Evolutionary conservation across 176 grass and related monocot species (phyloP), one percentile per base, ranked within the genome.

Genomic region (Saccharum spontaneum): DNA sequence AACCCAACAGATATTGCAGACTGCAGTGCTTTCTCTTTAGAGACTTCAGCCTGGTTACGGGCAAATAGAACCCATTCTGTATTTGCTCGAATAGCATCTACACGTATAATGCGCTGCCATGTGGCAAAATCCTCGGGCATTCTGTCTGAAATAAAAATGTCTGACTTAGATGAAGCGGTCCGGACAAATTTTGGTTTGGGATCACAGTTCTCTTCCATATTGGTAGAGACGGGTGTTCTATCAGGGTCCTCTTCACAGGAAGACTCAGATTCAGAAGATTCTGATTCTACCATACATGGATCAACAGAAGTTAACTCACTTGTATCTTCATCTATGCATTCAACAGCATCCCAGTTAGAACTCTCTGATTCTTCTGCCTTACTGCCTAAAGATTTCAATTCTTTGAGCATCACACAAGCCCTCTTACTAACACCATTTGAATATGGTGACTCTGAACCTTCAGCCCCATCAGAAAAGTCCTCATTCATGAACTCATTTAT

Each of bases 41-140:
- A 89, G 7, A 94, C 26, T 87, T 87, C 75, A 85, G 88, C 86
- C 71, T 93, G 93, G 74, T 73, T 87, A 67, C 81, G 88, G n/a
- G 89, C 87, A 76, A 88, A 88, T 15, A 92, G 55, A 69, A 85
- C 74, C 95, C 95, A 98, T 37, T 98, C 96, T 44, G 89, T 44
- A 61, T 91, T 91, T 77, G 93, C 87, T 13, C 96, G 87, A 86
- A 98, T 86, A 44, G 93, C 91, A 84, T 98, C 96, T 83, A 94
- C 54, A 71, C 93, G 91, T 77, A 95, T 98, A 70, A 95, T 95
- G 74, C 96, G 96, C 71, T 95, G 93, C 93, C 96, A 98, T 45
- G 93, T 90, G 2, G 81, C 28, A 74, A 92, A 98, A 75, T 98
- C 78, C 72, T 98, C 93, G 8, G 85, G 67, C 34, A 88, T 94